These are phyloP conservation scores for Pseudoperonospora humuli DNA, from an alignment of 352 stramenopile species.

Conservation along the genomic window DNA sequence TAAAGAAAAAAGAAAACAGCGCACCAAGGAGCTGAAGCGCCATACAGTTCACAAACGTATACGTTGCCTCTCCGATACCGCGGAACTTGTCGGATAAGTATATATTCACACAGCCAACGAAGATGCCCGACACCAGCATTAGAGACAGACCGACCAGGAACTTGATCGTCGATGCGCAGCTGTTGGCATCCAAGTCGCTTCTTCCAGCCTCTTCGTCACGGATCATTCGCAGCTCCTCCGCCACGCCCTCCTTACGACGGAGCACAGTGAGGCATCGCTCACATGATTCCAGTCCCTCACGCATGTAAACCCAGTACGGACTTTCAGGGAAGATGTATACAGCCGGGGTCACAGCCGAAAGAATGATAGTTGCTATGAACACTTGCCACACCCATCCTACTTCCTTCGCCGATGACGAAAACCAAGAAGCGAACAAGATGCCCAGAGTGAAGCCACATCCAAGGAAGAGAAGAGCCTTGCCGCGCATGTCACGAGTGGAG, in stretches of 20 bases:
- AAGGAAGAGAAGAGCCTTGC: conserved; percentile 69
- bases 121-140: conserved; percentile 64
- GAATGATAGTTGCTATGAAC: conserved; percentile 67
- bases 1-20: conserved; percentile 82
- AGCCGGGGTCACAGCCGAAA: conserved; percentile 70
- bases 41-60: conserved; percentile 78
- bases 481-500: conserved; percentile 74
- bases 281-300: conserved; percentile 63
- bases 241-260: conserved; percentile 67
- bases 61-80: conserved; percentile 50
- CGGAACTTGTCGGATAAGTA: conserved; percentile 59
- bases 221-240: conserved; percentile 70
- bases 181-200: conserved; percentile 22
- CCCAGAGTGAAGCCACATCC: conserved; percentile 63
- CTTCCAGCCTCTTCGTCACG: conserved; percentile 53
- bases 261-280: conserved; percentile 65
- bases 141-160: conserved; percentile 55
- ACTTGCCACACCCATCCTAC: conserved; percentile 83
- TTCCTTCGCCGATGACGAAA: conserved; percentile 58
- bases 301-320: conserved; percentile 80
- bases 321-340: conserved; percentile 84
- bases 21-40: conserved; percentile 59
- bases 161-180: conserved; percentile 43
- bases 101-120: conserved; percentile 62
- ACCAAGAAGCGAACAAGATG: conserved; percentile 54